A percentile compares a stretch with the other conserved stretches of the same genome.
phyloP scores from a whole-genome alignment of 2,329 filamentous ascomycete genomes.

The Daldinia eschscholtzii region DNA sequence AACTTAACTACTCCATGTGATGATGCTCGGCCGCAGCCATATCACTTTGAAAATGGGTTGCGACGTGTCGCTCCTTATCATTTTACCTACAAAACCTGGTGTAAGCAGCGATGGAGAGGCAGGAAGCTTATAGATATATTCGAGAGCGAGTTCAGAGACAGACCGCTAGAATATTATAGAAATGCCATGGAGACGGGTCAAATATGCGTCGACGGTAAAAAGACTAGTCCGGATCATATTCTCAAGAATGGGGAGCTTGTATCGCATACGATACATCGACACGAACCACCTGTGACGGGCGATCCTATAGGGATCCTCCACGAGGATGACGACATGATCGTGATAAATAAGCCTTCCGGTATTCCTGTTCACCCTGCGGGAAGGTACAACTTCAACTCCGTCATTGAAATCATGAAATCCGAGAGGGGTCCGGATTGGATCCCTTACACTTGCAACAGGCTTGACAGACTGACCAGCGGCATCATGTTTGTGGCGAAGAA shows the following conservation, averaged over 20 bases:
- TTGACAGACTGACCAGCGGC: constrained; percentile 92
- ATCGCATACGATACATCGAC: constrained; percentile 92
- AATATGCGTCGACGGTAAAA: constrained; percentile 83
- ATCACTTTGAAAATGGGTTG: constrained; percentile 85
- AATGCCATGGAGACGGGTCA: constrained; percentile 83
- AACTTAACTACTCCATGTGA: constrained; percentile 53
- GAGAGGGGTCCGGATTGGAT: constrained; percentile 71
- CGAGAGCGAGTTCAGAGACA: constrained; percentile 89
- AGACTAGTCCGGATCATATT: constrained; percentile 74
- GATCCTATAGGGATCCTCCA: constrained; percentile 85
- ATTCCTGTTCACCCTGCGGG: constrained; percentile 96
- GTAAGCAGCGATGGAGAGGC: constrained; percentile 93
- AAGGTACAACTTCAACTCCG: constrained; percentile 94
- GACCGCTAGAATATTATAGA: constrained; percentile 87
- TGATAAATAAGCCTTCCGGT: constrained; percentile 96
- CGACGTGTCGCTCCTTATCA: constrained; percentile 88
- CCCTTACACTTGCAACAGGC: constrained; percentile 84
- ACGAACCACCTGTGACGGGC: constrained; percentile 92
- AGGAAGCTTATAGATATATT: constrained; percentile 88
- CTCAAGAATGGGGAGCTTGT: constrained; percentile 92
- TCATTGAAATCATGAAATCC: constrained; percentile 91
- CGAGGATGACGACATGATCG: constrained; percentile 92
- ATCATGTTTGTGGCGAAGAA: constrained; percentile 99
- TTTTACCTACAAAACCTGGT: constrained; percentile 94
- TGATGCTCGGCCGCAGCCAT: constrained; percentile 71